A percentile compares a stretch with the other conserved stretches of the same genome.
Evolutionary conservation across 345 rosid species (phyloP).

Genomic region (Rubroshorea leprosula): DNA sequence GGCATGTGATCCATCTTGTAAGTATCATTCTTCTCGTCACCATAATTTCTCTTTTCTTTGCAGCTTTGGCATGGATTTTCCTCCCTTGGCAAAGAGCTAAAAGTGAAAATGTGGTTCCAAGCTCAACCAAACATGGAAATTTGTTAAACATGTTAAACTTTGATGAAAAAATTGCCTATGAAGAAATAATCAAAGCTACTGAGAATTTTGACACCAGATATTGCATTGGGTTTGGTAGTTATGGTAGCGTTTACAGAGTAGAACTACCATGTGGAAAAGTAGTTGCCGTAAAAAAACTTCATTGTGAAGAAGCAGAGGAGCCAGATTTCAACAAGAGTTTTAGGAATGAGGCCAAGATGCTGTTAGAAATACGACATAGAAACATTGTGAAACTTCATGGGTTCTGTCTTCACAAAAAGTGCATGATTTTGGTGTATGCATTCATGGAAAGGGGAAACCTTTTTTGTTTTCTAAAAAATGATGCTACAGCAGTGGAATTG

Average conservation of each 20-base stretch:
- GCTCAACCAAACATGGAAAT: no score
- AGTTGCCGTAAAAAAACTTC: constrained; percentile 15
- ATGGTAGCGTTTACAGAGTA: constrained; percentile 12
- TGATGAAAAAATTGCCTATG: constrained; percentile 3
- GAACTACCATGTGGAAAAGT: neutral
- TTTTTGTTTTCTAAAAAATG: neutral
- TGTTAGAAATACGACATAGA: constrained; percentile 4
- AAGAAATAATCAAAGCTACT: constrained; percentile 7
- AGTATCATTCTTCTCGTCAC: neutral
- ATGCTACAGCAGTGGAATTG: constrained; percentile 7
- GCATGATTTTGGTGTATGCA: constrained; percentile 4
- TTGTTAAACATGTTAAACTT: constrained; percentile 8
- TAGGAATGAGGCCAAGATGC: neutral
- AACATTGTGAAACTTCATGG: no score
- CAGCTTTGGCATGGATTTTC: neutral
- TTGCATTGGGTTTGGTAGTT: constrained; percentile 11
- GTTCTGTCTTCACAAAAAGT: no score
- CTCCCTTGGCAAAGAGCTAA: neutral
- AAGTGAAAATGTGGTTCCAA: no score
- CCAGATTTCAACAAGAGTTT: constrained; percentile 9
- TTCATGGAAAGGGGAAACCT: constrained; percentile 3
- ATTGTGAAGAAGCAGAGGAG: constrained; percentile 2
- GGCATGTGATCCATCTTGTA: no score
- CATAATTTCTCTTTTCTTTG: neutral
- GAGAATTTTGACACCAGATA: constrained; percentile 7